These are phyloP conservation scores for Tolypocladium tundrense DNA, from an alignment of 2,329 filamentous ascomycete species.

Conservation along the genomic window DNA sequence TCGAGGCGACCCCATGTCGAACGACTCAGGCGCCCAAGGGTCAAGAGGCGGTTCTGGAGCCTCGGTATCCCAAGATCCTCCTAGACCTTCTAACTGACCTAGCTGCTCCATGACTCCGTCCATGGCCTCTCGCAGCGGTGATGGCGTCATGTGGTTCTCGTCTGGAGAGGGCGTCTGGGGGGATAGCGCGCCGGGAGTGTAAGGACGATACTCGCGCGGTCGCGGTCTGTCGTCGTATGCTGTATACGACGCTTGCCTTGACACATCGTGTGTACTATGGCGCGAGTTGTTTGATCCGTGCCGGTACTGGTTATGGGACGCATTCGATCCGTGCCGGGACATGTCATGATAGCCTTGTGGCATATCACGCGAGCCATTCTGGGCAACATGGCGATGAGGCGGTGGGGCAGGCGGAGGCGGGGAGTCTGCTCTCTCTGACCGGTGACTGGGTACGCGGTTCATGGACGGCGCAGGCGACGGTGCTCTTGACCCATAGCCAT, in stretches of 20 bases:
- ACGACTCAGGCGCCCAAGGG: constrained; percentile 88
- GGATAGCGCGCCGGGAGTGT: constrained; percentile 49
- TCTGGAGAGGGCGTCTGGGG: constrained; percentile 60
- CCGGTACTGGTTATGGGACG: constrained; percentile 21
- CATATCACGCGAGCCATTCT: constrained; percentile 8
- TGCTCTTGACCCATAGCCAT: constrained; percentile 21
- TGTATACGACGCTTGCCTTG: constrained; percentile 28
- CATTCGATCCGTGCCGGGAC: constrained; percentile 24
- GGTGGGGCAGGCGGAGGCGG: constrained; percentile 76
- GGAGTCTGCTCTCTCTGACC: constrained; percentile 35
- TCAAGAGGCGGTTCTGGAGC: constrained; percentile 50
- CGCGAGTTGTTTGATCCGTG: constrained; percentile 26
- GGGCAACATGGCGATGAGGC: constrained; percentile 61
- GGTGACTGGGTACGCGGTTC: constrained; percentile 12
- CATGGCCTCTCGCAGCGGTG: constrained; percentile 88
- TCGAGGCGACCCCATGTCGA: constrained; percentile 41
- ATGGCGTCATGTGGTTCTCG: constrained; percentile 66
- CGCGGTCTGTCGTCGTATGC: constrained; percentile 28
- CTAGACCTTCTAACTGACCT: constrained; percentile 56
- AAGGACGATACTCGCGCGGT: constrained; percentile 19
- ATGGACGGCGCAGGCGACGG: constrained; percentile 13
- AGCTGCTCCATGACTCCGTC: constrained; percentile 95
- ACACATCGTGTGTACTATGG: constrained; percentile 14
- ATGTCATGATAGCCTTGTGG: constrained; percentile 6
- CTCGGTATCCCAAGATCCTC: constrained; percentile 45